phyloP scores from a whole-genome alignment of 768 basidiomycete species.

The Rhizopogon vulgaris region DNA sequence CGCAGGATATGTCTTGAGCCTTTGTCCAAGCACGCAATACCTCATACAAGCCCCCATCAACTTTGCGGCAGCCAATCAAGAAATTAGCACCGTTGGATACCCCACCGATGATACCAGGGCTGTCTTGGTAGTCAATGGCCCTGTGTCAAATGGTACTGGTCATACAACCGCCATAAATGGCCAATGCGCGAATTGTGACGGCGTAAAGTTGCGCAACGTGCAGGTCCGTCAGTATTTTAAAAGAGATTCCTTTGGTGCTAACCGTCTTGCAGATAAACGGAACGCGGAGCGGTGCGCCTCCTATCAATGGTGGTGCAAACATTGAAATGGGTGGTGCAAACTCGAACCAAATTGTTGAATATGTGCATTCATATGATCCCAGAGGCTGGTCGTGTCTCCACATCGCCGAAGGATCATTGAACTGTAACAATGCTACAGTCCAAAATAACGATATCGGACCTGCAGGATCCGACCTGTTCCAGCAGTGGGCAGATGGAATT shows the following conservation, averaged over 20 bases:
- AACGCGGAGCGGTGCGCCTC: slow-evolving; percentile 47
- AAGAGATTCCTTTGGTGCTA: not conserved
- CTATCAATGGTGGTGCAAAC: slow-evolving; percentile 61
- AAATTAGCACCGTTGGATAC: slow-evolving; percentile 77
- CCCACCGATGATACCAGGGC: slow-evolving; percentile 66
- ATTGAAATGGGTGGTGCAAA: slow-evolving; percentile 84
- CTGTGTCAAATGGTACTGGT: slow-evolving; percentile 45
- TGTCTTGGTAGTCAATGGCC: slow-evolving; percentile 61
- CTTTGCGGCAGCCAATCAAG: slow-evolving; percentile 64
- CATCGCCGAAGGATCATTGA: slow-evolving; percentile 59
- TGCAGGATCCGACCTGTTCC: slow-evolving; percentile 56
- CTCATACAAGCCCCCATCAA: slow-evolving; percentile 57
- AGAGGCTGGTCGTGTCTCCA: slow-evolving; percentile 84
- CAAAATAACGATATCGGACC: slow-evolving; percentile 85
- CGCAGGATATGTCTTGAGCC: slow-evolving; percentile 53
- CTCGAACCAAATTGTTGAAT: slow-evolving; percentile 67
- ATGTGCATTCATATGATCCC: slow-evolving; percentile 70
- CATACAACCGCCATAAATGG: slow-evolving; percentile 74
- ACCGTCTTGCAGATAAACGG: slow-evolving; percentile 57
- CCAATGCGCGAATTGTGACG: slow-evolving; percentile 51
- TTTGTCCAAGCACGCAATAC: slow-evolving; percentile 64
- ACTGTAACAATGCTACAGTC: slow-evolving; percentile 57
- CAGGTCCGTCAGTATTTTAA: slow-evolving; percentile 38
- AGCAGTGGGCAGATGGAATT: slow-evolving; percentile 81
- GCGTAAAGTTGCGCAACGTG: slow-evolving; percentile 62